Evolutionary conservation across 495 filamentous ascomycete species (phyloP).

Genomic region (Aspergillus leporis): DNA sequence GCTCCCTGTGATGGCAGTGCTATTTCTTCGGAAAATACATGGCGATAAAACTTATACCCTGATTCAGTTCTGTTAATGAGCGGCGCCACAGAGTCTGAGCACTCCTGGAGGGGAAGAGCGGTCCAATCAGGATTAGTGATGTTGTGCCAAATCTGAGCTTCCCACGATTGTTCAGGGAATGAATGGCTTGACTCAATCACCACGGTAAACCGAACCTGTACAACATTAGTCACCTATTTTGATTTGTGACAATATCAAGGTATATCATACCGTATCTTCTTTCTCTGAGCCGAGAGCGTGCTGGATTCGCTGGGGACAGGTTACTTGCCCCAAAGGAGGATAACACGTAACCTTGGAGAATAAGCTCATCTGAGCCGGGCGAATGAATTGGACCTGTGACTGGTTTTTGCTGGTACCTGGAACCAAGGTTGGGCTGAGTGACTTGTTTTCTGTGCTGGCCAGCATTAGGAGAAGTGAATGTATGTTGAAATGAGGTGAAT

Average conservation of each 20-base stretch:
- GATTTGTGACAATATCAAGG: too few species aligned
- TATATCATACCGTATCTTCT: conserved; percentile 30
- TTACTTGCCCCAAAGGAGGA: conserved; percentile 71
- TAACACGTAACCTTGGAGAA: conserved; percentile 55
- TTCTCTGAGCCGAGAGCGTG: conserved; percentile 24
- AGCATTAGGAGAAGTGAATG: conserved; percentile 20
- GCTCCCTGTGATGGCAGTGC: conserved; percentile 32
- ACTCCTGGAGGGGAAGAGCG: conserved; percentile 35
- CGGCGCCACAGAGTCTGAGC: conserved; percentile 23
- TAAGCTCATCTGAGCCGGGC: conserved; percentile 49
- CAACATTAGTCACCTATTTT: not conserved
- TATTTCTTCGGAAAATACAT: conserved; percentile 41
- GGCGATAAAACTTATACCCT: conserved; percentile 29
- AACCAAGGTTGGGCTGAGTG: conserved; percentile 29
- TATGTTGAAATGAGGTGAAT: not conserved
- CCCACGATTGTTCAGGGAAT: conserved; percentile 60
- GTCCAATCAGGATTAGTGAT: conserved; percentile 41
- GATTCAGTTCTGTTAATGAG: conserved; percentile 33
- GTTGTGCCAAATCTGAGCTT: conserved; percentile 78
- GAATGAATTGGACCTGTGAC: conserved; percentile 34
- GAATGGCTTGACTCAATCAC: conserved; percentile 65
- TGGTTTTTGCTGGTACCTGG: conserved; percentile 8
- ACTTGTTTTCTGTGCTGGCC: conserved; percentile 17
- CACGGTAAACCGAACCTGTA: conserved; percentile 61
- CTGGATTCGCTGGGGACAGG: conserved; percentile 48